Evolutionary conservation across 148 eudicot genomes (phyloP), one percentile per base, ranked within the genome.

Genomic region (Amaranthus hypochondriacus): DNA sequence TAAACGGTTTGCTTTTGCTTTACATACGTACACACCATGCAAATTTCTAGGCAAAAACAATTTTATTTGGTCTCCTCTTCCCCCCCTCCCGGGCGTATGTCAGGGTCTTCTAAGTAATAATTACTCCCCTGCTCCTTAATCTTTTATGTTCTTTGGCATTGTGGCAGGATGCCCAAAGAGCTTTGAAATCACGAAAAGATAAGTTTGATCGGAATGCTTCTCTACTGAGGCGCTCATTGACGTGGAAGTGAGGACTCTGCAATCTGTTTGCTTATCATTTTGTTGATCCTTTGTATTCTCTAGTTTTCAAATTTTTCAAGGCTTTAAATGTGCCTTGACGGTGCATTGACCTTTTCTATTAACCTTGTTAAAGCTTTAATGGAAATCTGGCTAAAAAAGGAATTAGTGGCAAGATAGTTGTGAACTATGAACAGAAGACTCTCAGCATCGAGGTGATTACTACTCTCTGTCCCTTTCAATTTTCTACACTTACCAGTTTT

Each of bases 371-470:
- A 76, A 95, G 98, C 81, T 95, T 95, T 72, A 95, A 92, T 84
- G 88, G 87, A 2, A 97, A 92, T 85, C 81, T 95, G 81, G 74
- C 84, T 62, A 95, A 84, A 84, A 95, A 95, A 84, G 98, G 97
- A 44, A 90, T 95, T 72, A 95, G 93, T 78, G 98, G 98, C 56
- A 68, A 82, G 5, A 88, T 92, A 63, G 83, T 78, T 78, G 92
- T 95, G 64, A 80, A 79, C 77, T 92, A 87, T 79, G 81, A 86
- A 69, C 86, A 87, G 49, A 86, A 95, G 87, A 90, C 92, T 14
- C 90, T 95, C 58, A 79, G 86, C 54, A 84, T 95, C 68, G 93
- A 95, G 97, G 98, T 90, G 79, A 77, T 73, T 75, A 73, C 6
- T n/a, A 15, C 51, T 46, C 61, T 64, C 18, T 18, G 18, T 18